These are phyloP conservation scores for Paraphaeosphaeria minitans DNA, from an alignment of 2,329 filamentous ascomycete species.

Conservation along the genomic window DNA sequence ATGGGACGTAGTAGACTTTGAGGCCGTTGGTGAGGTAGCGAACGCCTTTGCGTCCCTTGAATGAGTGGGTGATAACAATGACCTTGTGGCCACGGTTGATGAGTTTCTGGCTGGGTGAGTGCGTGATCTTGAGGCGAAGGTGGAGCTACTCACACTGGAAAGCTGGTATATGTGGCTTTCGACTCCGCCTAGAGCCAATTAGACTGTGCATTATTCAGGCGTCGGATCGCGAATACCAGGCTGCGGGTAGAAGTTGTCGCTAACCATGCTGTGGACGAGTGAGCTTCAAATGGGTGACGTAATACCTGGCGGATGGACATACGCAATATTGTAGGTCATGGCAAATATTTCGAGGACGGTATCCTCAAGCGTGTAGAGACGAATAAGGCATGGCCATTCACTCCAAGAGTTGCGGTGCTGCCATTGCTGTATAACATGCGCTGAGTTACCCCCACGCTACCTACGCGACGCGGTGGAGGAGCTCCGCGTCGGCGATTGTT, in stretches of 20 bases:
- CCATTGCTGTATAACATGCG: neutral
- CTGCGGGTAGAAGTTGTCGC: constrained; percentile 99
- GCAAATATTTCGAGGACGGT: constrained; percentile 27
- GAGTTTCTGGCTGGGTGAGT: constrained; percentile 67
- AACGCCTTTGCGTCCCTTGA: constrained; percentile 86
- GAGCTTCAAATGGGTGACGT: constrained; percentile 11
- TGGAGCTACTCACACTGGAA: constrained; percentile 64
- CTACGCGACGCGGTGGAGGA: constrained; percentile 6
- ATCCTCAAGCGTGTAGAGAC: constrained; percentile 21
- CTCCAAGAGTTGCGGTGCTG: constrained; percentile 5
- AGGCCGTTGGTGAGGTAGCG: constrained; percentile 96
- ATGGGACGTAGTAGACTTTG: constrained; percentile 97
- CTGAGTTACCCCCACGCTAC: constrained; percentile 8
- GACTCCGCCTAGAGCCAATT: constrained; percentile 67
- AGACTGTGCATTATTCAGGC: constrained; percentile 17
- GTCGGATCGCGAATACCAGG: constrained; percentile 60
- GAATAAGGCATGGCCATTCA: constrained; percentile 29
- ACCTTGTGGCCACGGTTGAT: constrained; percentile 98
- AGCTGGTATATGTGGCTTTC: constrained; percentile 99
- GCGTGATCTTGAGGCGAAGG: neutral
- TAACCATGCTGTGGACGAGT: constrained; percentile 72
- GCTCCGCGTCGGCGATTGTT: constrained; percentile 29
- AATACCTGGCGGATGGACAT: constrained; percentile 36
- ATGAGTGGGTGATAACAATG: constrained; percentile 95
- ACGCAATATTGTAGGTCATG: constrained; percentile 76